A percentile compares a stretch with the other conserved stretches of the same genome.
These are phyloP conservation scores for Alternaria dauci DNA, from an alignment of 2,329 filamentous ascomycete species.

Conservation along the genomic window DNA sequence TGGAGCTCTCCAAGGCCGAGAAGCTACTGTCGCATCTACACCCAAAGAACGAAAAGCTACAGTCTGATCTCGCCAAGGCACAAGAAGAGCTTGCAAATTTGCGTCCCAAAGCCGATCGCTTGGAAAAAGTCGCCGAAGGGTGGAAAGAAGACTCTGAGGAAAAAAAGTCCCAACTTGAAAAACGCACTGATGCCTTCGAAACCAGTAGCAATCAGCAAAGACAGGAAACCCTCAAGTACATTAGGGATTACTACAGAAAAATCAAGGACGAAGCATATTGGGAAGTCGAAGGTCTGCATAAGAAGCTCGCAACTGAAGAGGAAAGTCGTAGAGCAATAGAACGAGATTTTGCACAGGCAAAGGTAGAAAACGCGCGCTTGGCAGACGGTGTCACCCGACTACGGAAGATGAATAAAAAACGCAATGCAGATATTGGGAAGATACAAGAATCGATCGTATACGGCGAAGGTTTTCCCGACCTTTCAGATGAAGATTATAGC, in stretches of 20 bases:
- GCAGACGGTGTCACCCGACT: constrained; percentile 4
- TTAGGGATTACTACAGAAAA: constrained; percentile 21
- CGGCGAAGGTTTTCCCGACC: background rate
- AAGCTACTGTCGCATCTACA: background rate
- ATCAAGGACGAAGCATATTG: constrained; percentile 14
- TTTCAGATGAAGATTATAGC: background rate
- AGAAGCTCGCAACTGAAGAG: constrained; percentile 10
- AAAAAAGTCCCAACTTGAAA: constrained; percentile 5
- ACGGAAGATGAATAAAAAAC: background rate
- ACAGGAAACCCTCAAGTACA: constrained; percentile 12
- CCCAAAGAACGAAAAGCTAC: constrained; percentile 4
- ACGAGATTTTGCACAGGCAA: constrained; percentile 3
- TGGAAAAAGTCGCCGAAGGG: background rate
- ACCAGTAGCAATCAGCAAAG: background rate
- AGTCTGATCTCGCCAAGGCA: background rate
- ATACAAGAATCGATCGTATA: background rate
- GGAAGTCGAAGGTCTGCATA: constrained; percentile 11
- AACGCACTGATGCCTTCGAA: constrained; percentile 8
- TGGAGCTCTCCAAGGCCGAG: background rate
- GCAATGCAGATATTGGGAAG: constrained; percentile 2
- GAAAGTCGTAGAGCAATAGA: background rate
- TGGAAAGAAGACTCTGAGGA: constrained; percentile 12
- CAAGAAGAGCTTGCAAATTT: constrained; percentile 2
- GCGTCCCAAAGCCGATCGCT: background rate
- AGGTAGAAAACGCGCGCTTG: constrained; percentile 3